Base-by-base conservation (phyloP, 179 eudicot species). In the Actinidia polygama region DNA sequence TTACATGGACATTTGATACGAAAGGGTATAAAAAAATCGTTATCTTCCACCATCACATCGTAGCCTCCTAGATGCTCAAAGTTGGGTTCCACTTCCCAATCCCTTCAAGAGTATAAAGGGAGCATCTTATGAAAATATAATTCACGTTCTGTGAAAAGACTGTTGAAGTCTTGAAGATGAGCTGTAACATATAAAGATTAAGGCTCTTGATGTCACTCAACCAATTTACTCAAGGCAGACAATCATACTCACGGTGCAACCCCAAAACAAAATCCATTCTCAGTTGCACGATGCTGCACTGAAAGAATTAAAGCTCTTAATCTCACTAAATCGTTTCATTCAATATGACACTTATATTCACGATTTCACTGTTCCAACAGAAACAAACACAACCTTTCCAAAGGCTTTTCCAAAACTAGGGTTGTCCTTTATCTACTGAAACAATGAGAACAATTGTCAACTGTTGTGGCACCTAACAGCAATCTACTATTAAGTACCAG, bases 81-180 rank as follows among this genome's bases (percentile, higher is more conserved):
- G 36, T 21, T 21, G 19, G 57, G 76, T 72, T 49, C 76, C 76
- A 72, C 76, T 72, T 72, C 8, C 57, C 76, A 21, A 72, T 19
- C 51, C 75, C 30, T 47, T 49, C 16, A 49, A 0, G 12, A 47
- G 75, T 47, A 72, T n/a, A 12, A 72, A 47, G 16, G 5, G 57
- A 30, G 75, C 75, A 47, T n/a, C 6, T 4, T 47, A 68, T 36
- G 10, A 68, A 40, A 68, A 24, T 6, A 19, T 44, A 53, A 53
- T 73, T 73, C 40, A 3, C 23, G 59, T 73, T 40, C 77, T 49
- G 23, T 50, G 21, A 15, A 50, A 51, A 14, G 61, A 50, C 6
- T 5, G 19, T 40, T 40, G 44, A 40, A 15, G 7, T 7, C 0
- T 11, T 51, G 19, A 23, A 51, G 46, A 24, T 73, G 24, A 50